A percentile compares a stretch with the other conserved stretches of the same genome.
Evolutionary conservation across 208 protist species (phyloP).

Genomic region (Crithidia thermophila): DNA sequence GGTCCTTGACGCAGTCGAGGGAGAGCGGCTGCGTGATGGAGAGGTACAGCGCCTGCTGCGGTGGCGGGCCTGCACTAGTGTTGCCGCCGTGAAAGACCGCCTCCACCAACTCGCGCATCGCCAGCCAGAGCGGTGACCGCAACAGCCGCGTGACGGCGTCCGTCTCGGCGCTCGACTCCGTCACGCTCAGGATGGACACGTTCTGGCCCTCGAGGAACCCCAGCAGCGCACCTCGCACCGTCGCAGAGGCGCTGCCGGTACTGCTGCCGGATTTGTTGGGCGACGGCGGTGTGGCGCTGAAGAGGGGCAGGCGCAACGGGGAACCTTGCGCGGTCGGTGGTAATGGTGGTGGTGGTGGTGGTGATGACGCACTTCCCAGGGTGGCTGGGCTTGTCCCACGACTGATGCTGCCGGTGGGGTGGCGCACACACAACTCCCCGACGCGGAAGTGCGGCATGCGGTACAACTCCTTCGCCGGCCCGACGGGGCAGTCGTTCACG

Average conservation of each 20-base stretch:
- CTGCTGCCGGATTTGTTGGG: too few relatives aligned
- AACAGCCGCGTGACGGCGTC: slow-evolving; percentile 31
- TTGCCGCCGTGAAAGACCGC: neutral
- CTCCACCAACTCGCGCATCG: slow-evolving; percentile 30
- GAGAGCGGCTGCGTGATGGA: slow-evolving; percentile 45
- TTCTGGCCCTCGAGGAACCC: slow-evolving; percentile 39
- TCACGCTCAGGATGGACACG: slow-evolving; percentile 34
- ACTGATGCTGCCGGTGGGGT: neutral
- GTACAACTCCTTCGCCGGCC: neutral
- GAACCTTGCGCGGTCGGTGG: too few relatives aligned
- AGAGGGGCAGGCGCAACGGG: too few relatives aligned
- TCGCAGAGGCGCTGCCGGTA: neutral
- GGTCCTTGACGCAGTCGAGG: slow-evolving; percentile 27
- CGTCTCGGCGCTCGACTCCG: slow-evolving; percentile 10
- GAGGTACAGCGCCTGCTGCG: slow-evolving; percentile 29
- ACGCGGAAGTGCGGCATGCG: slow-evolving; percentile 10
- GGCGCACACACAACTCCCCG: slow-evolving; percentile 3
- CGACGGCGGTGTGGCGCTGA: too few relatives aligned
- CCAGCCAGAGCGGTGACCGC: slow-evolving; percentile 34
- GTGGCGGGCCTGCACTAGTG: neutral
- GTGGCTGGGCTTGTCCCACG: too few relatives aligned
- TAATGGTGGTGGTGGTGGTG: too few relatives aligned
- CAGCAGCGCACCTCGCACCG: slow-evolving; percentile 20
- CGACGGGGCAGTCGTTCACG: slow-evolving; percentile 11
- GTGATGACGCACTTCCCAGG: too few relatives aligned